Conservation (phyloP, 306 rosid genomes). For the Glycyrrhiza uralensis region DNA sequence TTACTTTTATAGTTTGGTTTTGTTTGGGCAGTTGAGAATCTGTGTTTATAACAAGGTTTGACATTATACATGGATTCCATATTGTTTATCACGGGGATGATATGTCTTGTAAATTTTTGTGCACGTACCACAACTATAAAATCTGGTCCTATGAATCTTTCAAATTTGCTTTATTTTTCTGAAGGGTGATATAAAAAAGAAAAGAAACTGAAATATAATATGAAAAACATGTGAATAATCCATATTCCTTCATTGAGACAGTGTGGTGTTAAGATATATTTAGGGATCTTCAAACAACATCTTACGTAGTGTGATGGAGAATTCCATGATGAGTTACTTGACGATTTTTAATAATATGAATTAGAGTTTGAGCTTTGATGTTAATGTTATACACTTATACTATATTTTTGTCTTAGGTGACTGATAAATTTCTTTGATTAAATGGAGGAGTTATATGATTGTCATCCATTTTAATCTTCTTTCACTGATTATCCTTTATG, state of each 20-base stretch:
- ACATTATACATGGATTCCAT: neutral
- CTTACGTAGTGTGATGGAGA: neutral
- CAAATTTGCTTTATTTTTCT: neutral
- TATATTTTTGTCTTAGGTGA: neutral
- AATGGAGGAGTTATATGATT: neutral
- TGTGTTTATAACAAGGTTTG: neutral
- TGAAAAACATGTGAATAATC: neutral
- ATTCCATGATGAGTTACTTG: neutral
- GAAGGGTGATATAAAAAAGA: neutral
- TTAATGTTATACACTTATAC: too few relatives aligned
- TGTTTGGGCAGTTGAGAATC: neutral
- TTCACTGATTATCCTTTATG: constrained; percentile 1
- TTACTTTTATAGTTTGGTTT: neutral
- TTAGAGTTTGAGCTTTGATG: neutral
- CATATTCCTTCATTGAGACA: too few relatives aligned
- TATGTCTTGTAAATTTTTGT: neutral
- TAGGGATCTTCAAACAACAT: neutral
- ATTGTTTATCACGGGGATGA: neutral
- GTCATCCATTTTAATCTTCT: constrained; percentile 15
- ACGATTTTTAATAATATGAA: neutral
- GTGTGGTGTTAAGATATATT: too few relatives aligned
- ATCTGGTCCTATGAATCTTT: neutral
- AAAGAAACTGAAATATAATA: neutral
- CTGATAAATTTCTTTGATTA: neutral
- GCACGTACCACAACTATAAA: neutral